Evolutionary conservation across 2,329 filamentous ascomycete species (phyloP).

Genomic region (Tothia fuscella): DNA sequence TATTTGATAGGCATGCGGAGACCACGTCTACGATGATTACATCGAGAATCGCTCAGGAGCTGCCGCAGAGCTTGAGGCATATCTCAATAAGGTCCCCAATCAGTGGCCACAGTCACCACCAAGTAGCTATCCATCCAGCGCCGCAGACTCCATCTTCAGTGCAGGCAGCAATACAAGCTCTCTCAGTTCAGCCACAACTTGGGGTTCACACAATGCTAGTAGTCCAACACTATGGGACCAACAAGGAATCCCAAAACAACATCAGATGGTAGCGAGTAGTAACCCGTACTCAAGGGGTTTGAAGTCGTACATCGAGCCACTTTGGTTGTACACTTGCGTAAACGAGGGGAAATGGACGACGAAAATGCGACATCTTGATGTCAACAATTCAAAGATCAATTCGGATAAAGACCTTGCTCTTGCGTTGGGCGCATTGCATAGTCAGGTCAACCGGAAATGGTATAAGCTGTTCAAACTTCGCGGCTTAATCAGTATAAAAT

Average conservation of each 20-base stretch:
- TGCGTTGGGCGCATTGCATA: conserved; percentile 21
- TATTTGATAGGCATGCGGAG: conserved; percentile 19
- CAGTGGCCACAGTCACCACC: conserved; percentile 18
- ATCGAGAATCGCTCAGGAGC: conserved; percentile 25
- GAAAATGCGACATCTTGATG: conserved; percentile 27
- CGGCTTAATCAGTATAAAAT: conserved; percentile 26
- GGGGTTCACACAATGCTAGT: conserved; percentile 2
- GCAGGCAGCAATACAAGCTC: conserved; percentile 20
- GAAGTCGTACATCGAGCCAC: conserved; percentile 16
- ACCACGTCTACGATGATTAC: conserved; percentile 27
- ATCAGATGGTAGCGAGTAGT: not conserved
- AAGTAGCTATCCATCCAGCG: conserved; percentile 16
- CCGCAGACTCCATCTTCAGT: conserved; percentile 10
- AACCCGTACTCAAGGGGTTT: conserved; percentile 2
- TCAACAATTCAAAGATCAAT: conserved; percentile 20
- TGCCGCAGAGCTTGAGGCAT: conserved; percentile 26
- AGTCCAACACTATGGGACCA: conserved; percentile 2
- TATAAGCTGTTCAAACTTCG: conserved; percentile 22
- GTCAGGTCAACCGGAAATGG: conserved; percentile 24
- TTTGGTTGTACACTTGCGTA: conserved; percentile 26
- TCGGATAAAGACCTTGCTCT: conserved; percentile 26
- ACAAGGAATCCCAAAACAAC: not conserved
- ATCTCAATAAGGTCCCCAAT: conserved; percentile 23
- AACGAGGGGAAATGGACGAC: conserved; percentile 26
- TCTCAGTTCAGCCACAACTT: conserved; percentile 16